Evolutionary conservation across 2,329 filamentous ascomycete genomes (phyloP).

Genomic region (Arthrocladium fulminans): DNA sequence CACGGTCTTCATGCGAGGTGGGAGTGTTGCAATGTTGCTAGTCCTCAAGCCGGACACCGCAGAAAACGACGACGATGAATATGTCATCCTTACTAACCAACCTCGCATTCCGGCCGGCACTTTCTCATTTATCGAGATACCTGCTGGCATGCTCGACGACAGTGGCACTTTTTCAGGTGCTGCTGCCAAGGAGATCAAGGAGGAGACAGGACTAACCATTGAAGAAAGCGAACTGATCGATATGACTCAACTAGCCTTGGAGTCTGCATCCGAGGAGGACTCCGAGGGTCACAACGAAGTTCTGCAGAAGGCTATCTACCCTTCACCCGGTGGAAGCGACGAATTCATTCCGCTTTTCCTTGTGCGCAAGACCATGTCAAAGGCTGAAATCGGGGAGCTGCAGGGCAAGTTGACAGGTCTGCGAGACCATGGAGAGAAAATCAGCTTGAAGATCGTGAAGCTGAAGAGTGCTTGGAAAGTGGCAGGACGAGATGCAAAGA

Average conservation of each 20-base stretch:
- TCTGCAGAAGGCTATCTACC: constrained; percentile 45
- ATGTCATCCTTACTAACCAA: constrained; percentile 48
- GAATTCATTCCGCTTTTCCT: constrained; percentile 52
- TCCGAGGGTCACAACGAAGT: constrained; percentile 27
- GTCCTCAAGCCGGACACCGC: constrained; percentile 46
- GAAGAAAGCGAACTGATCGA: constrained; percentile 43
- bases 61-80: constrained; percentile 31
- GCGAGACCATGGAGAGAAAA: constrained; percentile 47
- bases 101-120: constrained; percentile 49
- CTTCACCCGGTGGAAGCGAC: constrained; percentile 48
- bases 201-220: constrained; percentile 49
- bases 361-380: constrained; percentile 44
- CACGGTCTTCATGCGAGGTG: constrained; percentile 49
- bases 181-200: constrained; percentile 49
- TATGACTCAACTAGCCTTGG: constrained; percentile 44
- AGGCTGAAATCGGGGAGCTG: constrained; percentile 41
- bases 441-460: constrained; percentile 48
- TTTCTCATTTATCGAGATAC: constrained; percentile 48
- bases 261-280: constrained; percentile 11
- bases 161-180: constrained; percentile 44
- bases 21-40: constrained; percentile 50
- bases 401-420: constrained; percentile 48
- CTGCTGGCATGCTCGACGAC: constrained; percentile 54
- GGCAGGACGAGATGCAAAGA: constrained; percentile 48
- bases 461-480: constrained; percentile 46